phyloP scores from a whole-genome alignment of 208 protist species.

The Wallacemonas sp. region DNA sequence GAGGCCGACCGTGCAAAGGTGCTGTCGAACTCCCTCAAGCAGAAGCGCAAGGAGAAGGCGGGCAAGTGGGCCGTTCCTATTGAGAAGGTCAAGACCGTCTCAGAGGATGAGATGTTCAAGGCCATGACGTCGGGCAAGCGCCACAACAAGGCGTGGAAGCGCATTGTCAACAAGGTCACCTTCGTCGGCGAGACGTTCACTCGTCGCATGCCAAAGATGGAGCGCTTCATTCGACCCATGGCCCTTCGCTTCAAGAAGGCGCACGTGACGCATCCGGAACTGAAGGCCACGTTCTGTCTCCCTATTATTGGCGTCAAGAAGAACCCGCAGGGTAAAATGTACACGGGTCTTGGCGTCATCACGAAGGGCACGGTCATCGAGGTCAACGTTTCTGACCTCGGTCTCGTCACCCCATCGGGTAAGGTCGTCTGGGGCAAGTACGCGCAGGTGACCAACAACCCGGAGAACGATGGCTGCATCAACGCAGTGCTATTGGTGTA shows the following conservation, averaged over 20 bases:
- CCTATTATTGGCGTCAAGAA: constrained; percentile 99
- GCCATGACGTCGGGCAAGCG: constrained; percentile 95
- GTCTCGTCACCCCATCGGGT: constrained; percentile 98
- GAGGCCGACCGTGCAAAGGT: constrained; percentile 97
- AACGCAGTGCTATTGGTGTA: constrained; percentile 99
- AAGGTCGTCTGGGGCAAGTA: constrained; percentile 99
- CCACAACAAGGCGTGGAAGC: constrained; percentile 99
- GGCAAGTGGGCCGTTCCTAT: constrained; percentile 99
- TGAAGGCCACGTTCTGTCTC: constrained; percentile 99
- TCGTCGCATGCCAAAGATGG: constrained; percentile 99
- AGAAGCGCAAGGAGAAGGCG: constrained; percentile 99
- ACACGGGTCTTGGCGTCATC: constrained; percentile 99
- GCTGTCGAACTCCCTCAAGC: constrained; percentile 99
- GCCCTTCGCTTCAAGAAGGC: constrained; percentile 99
- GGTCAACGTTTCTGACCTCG: constrained; percentile 99
- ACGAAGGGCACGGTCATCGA: constrained; percentile 99
- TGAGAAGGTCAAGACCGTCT: constrained; percentile 98
- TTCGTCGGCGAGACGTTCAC: constrained; percentile 99
- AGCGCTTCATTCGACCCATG: constrained; percentile 99
- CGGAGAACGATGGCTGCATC: constrained; percentile 99
- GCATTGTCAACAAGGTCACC: constrained; percentile 99
- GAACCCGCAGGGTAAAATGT: constrained; percentile 98
- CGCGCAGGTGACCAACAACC: constrained; percentile 99
- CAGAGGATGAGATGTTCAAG: constrained; percentile 99
- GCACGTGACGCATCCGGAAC: constrained; percentile 99